phyloP scores from a whole-genome alignment of 2,329 filamentous ascomycete genomes.

The Akanthomyces lecanii region DNA sequence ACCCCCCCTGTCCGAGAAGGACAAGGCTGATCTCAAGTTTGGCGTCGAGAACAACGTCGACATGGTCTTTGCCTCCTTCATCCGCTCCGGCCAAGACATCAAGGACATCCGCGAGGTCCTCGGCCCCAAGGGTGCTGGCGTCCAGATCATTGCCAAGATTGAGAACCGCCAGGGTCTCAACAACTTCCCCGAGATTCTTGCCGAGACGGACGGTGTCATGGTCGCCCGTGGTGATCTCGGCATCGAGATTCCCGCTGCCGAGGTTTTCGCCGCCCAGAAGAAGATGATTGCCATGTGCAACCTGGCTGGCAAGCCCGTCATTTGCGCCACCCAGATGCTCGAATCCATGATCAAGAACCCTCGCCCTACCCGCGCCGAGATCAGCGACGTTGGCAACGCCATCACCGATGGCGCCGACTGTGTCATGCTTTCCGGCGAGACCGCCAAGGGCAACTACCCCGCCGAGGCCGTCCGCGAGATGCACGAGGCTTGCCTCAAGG shows the following conservation, averaged over 20 bases:
- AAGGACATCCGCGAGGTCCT: conserved; percentile 86
- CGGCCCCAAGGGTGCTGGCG: conserved; percentile 86
- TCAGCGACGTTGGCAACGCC: conserved; percentile 96
- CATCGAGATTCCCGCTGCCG: conserved; percentile 96
- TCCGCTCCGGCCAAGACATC: conserved; percentile 91
- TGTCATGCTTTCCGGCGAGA: conserved; percentile 99
- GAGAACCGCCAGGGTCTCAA: conserved; percentile 99
- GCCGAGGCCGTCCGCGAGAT: conserved; percentile 92
- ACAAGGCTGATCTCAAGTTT: conserved; percentile 88
- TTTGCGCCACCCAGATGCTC: conserved; percentile 99
- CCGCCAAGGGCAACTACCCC: conserved; percentile 95
- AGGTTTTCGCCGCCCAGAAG: conserved; percentile 99
- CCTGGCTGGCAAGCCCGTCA: conserved; percentile 96
- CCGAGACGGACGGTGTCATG: conserved; percentile 98
- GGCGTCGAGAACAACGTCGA: conserved; percentile 98
- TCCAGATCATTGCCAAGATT: conserved; percentile 99
- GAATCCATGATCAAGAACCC: conserved; percentile 99
- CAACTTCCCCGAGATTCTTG: conserved; percentile 97
- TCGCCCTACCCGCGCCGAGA: conserved; percentile 94
- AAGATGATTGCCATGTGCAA: conserved; percentile 99
- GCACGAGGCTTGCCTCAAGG: conserved; percentile 95
- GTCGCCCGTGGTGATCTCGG: conserved; percentile 93
- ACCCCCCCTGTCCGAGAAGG: conserved; percentile 95
- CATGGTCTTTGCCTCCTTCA: conserved; percentile 99
- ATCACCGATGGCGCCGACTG: conserved; percentile 97